Percentiles rank a stretch among this genome's conserved stretches.
These are phyloP conservation scores for Penicillium paradoxum DNA, from an alignment of 495 filamentous ascomycete genomes.

Conservation along the genomic window DNA sequence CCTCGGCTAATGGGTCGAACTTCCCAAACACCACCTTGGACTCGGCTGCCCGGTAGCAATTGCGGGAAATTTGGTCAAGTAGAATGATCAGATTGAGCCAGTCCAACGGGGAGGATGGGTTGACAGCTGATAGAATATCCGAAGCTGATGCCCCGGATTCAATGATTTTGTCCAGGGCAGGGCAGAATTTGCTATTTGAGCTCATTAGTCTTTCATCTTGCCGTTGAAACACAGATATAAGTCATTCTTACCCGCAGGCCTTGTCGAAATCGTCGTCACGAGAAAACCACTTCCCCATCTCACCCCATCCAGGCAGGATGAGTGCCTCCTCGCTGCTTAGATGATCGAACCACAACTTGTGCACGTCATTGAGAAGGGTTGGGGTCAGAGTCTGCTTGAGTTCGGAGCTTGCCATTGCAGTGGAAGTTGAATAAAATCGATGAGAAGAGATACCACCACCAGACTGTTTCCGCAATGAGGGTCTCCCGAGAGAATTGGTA, in stretches of 20 bases:
- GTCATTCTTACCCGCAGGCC: constrained; percentile 22
- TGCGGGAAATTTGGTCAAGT: constrained; percentile 30
- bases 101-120: constrained; percentile 11
- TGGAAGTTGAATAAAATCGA: constrained; percentile 7
- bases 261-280: constrained; percentile 24
- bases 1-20: constrained; percentile 28
- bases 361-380: constrained; percentile 17
- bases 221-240: not conserved
- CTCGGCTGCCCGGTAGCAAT: constrained; percentile 29
- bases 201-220: not conserved
- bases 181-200: constrained; percentile 22
- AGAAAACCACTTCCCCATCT: constrained; percentile 27
- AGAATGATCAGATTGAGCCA: constrained; percentile 28
- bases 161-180: constrained; percentile 23
- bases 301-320: constrained; percentile 14
- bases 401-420: constrained; percentile 4
- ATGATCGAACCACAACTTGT: constrained; percentile 25
- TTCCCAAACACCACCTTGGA: constrained; percentile 25
- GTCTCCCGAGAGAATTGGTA: not conserved
- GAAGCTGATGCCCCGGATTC: constrained; percentile 12
- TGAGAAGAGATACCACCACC: not conserved
- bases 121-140: constrained; percentile 21
- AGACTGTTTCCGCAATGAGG: not conserved
- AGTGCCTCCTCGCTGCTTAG: constrained; percentile 10
- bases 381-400: constrained; percentile 21